Conservation (phyloP, 2,329 filamentous ascomycete species). For the Aspergillus pseudoviridinutans region DNA sequence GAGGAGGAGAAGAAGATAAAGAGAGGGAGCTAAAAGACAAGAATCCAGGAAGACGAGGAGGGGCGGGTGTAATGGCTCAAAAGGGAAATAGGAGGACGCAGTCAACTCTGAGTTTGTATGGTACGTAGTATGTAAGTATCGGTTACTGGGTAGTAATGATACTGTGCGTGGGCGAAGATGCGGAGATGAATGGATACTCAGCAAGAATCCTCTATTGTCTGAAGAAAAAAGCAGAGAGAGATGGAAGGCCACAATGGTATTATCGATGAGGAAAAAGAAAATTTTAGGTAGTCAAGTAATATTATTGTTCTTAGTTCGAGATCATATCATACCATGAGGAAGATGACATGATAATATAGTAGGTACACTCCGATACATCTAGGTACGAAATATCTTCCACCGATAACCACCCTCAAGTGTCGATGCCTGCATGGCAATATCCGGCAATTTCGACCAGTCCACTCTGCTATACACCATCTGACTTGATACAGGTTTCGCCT, state of each 20-base stretch:
- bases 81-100: constrained; percentile 13
- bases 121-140: not conserved
- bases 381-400: not conserved
- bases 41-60: constrained; percentile 14
- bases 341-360: not conserved
- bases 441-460: constrained; percentile 11
- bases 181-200: not conserved
- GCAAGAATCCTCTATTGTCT: not conserved
- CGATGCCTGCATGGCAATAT: constrained; percentile 5
- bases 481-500: constrained; percentile 2
- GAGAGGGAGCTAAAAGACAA: constrained; percentile 13
- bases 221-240: not conserved
- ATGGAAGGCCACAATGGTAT: not conserved
- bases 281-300: not conserved
- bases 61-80: constrained; percentile 19
- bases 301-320: not conserved
- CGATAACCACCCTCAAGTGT: not conserved
- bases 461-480: not conserved
- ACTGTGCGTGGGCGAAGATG: constrained; percentile 1
- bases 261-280: not conserved
- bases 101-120: not conserved
- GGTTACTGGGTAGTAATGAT: not conserved
- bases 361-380: not conserved
- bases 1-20: constrained; percentile 13
- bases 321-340: not conserved